Percentiles rank a stretch among this genome's conserved stretches.
Evolutionary conservation across 2,329 filamentous ascomycete genomes (phyloP).

Genomic region (Alternaria triticina): DNA sequence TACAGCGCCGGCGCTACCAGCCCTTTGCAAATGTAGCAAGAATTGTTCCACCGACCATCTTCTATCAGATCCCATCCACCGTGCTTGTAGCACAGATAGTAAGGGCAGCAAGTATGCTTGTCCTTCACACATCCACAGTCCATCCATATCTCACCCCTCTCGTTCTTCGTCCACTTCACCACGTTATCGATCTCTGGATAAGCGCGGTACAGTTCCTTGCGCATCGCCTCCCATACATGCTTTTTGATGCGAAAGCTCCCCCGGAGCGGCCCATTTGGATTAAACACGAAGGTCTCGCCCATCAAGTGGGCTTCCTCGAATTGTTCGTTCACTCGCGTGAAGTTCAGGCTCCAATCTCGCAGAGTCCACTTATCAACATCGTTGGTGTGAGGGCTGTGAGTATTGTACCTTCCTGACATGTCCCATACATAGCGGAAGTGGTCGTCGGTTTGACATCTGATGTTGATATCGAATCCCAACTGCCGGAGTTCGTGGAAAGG

Average conservation of each 20-base stretch:
- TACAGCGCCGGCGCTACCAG: not conserved
- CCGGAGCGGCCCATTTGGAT: not conserved
- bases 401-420: not conserved
- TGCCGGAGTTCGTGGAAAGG: not conserved
- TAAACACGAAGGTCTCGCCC: not conserved
- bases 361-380: not conserved
- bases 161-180: not conserved
- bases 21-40: not conserved
- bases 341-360: not conserved
- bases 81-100: not conserved
- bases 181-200: not conserved
- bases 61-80: not conserved
- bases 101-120: not conserved
- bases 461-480: not conserved
- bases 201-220: not conserved
- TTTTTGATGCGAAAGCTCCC: not conserved
- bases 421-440: not conserved
- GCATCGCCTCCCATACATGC: not conserved
- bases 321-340: not conserved
- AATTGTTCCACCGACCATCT: not conserved
- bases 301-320: not conserved
- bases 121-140: not conserved
- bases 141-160: not conserved
- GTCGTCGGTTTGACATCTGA: not conserved
- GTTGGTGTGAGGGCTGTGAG: not conserved